These are phyloP conservation scores for Fonsecaea erecta DNA, from an alignment of 2,329 filamentous ascomycete genomes.

Conservation along the genomic window DNA sequence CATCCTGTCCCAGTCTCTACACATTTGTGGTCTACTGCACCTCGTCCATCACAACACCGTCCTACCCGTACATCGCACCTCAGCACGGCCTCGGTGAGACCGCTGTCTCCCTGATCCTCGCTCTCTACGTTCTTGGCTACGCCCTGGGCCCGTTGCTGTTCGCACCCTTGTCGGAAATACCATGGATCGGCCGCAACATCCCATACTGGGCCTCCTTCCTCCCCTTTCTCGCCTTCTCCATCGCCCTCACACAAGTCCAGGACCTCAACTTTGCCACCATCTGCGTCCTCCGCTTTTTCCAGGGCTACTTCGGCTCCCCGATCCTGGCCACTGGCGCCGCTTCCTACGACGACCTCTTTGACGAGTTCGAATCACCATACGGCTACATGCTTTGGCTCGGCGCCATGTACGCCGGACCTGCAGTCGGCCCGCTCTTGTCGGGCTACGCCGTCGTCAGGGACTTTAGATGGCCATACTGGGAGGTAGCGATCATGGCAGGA, in stretches of 20 bases:
- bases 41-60: conserved; percentile 41
- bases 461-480: conserved; percentile 12
- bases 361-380: conserved; percentile 3
- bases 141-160: conserved; percentile 62
- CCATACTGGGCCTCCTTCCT: conserved; percentile 15
- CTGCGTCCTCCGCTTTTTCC: conserved; percentile 9
- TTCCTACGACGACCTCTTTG: conserved; percentile 10
- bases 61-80: conserved; percentile 33
- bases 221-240: conserved; percentile 8
- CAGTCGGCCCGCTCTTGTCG: conserved; percentile 1
- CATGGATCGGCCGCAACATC: conserved; percentile 13
- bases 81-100: conserved; percentile 39
- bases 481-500: conserved; percentile 10
- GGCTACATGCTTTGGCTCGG: conserved; percentile 13
- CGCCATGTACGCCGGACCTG: conserved; percentile 10
- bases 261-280: conserved; percentile 10
- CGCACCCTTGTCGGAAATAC: conserved; percentile 64
- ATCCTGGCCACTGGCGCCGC: conserved; percentile 5
- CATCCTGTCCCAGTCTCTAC: conserved; percentile 35
- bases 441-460: conserved; percentile 11
- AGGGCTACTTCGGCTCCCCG: conserved; percentile 14
- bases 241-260: conserved; percentile 5
- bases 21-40: conserved; percentile 46
- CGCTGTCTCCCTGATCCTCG: conserved; percentile 41
- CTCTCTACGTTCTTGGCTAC: conserved; percentile 45